Conservation (phyloP, 306 rosid species). For the Cucurbita maxima region DNA sequence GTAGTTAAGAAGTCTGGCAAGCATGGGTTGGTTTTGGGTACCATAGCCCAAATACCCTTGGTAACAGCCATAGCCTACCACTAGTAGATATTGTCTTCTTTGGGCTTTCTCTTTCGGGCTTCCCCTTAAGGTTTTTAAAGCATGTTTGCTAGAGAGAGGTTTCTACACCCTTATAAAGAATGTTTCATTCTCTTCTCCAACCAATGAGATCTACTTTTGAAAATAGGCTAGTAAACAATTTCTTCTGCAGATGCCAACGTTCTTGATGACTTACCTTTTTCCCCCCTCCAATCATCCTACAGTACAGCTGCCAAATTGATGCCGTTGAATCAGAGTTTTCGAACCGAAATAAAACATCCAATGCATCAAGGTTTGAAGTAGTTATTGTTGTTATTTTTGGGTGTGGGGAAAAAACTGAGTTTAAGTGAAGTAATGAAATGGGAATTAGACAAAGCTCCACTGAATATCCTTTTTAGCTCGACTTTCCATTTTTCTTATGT, state of each 20-base stretch:
- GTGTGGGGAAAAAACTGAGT: background rate
- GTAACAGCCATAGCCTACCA: too few relatives aligned
- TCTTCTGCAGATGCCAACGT: background rate
- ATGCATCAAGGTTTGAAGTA: background rate
- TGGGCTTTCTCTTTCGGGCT: too few relatives aligned
- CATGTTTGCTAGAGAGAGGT: too few relatives aligned
- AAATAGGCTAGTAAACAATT: background rate
- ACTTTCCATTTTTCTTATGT: background rate
- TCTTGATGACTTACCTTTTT: background rate
- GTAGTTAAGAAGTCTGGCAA: too few relatives aligned
- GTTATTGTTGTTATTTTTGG: too few relatives aligned
- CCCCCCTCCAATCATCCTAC: background rate
- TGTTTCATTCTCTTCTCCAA: too few relatives aligned
- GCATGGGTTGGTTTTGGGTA: too few relatives aligned
- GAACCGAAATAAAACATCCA: background rate
- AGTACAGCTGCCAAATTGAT: background rate
- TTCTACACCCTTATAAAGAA: too few relatives aligned
- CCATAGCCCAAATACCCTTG: too few relatives aligned
- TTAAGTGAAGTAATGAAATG: background rate
- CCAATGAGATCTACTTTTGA: background rate
- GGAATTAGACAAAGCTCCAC: background rate
- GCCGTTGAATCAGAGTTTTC: background rate
- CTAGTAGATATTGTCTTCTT: too few relatives aligned
- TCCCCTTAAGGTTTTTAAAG: too few relatives aligned
- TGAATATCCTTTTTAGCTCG: background rate